Evolutionary conservation across 148 eudicot species (phyloP).

Genomic region (Rhododendron ferrugineum): DNA sequence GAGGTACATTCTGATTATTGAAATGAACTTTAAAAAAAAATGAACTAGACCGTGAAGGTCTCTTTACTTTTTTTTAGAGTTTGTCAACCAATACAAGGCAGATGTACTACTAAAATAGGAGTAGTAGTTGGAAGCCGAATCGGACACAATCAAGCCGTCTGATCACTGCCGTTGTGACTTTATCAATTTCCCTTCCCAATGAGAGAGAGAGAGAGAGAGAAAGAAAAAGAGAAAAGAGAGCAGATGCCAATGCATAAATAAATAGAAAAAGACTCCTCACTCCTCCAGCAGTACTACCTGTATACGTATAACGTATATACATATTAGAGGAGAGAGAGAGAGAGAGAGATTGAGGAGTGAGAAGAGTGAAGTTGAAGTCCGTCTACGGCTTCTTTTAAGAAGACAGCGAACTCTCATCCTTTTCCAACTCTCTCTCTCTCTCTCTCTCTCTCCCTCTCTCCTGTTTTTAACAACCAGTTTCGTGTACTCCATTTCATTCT

Average conservation of each 20-base stretch:
- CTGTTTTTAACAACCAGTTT: neutral
- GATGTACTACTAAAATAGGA: neutral
- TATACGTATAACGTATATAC: too few species aligned
- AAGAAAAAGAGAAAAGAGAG: neutral
- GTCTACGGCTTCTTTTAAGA: constrained; percentile 6
- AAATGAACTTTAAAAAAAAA: too few species aligned
- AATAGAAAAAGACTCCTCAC: neutral
- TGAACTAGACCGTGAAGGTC: neutral
- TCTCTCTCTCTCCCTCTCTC: neutral
- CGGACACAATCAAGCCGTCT: neutral
- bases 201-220: neutral
- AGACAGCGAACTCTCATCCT: constrained; percentile 23
- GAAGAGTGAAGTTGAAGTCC: constrained; percentile 15
- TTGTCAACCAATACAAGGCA: neutral
- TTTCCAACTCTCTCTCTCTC: neutral
- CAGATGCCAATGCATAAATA: neutral
- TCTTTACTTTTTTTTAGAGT: neutral
- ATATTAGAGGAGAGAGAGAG: neutral
- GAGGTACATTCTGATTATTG: too few species aligned
- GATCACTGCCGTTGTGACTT: neutral
- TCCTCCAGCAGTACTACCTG: neutral
- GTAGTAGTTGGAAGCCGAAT: neutral
- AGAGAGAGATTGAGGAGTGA: neutral
- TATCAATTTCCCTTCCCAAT: constrained; percentile 19
- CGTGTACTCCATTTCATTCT: constrained; percentile 6